Conservation (phyloP, 2,329 filamentous ascomycete species). For the Monilinia laxa region DNA sequence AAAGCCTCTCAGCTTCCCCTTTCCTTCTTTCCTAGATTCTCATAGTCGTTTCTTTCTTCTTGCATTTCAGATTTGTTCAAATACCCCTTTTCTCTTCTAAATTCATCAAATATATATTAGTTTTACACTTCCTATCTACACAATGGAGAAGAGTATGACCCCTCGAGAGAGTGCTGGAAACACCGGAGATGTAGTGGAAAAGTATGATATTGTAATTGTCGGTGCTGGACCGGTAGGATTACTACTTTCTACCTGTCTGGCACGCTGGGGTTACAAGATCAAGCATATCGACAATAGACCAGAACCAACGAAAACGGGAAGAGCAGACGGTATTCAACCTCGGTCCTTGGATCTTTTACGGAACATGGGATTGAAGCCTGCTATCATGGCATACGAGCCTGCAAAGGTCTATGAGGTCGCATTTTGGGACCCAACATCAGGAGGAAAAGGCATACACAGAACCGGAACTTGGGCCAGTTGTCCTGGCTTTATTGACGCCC, state of each 20-base stretch:
- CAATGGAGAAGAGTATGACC: conserved; percentile 33
- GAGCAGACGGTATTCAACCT: conserved; percentile 89
- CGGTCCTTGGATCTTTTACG: conserved; percentile 81
- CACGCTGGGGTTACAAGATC: conserved; percentile 91
- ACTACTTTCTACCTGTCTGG: conserved; percentile 82
- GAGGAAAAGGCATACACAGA: conserved; percentile 58
- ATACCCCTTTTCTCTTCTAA: not conserved
- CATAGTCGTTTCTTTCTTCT: not conserved
- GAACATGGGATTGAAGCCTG: conserved; percentile 86
- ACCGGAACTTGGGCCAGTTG: conserved; percentile 83
- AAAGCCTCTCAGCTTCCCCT: not conserved
- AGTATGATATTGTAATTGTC: conserved; percentile 73
- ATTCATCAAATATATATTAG: not conserved
- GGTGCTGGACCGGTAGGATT: conserved; percentile 88
- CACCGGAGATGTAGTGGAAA: conserved; percentile 24
- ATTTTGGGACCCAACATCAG: conserved; percentile 66
- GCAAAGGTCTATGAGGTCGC: conserved; percentile 80
- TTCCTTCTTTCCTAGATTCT: not conserved
- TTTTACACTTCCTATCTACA: not conserved
- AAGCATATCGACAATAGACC: conserved; percentile 92
- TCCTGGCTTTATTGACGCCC: conserved; percentile 74
- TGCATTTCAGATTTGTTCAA: not conserved
- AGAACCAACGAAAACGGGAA: conserved; percentile 80
- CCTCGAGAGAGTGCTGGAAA: conserved; percentile 27
- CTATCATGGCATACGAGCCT: conserved; percentile 83